Percentiles rank a stretch among this genome's conserved stretches.
Evolutionary conservation across 2,329 filamentous ascomycete species (phyloP).

Genomic region (Seiridium cupressi): DNA sequence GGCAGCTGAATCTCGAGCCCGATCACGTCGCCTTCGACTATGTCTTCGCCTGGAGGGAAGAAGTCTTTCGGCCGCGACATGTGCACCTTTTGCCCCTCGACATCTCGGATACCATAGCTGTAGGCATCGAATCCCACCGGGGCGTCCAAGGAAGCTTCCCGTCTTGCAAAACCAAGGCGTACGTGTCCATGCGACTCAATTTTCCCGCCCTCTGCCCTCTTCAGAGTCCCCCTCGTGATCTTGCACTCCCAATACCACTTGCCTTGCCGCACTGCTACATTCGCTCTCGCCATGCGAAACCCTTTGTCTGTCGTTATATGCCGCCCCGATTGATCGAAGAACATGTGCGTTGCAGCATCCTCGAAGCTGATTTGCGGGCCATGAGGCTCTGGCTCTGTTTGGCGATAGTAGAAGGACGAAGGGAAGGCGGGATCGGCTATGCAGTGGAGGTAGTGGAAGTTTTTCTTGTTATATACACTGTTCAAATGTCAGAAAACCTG

Average conservation of each 20-base stretch:
- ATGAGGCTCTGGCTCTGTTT: slow-evolving; percentile 82
- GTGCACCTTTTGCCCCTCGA: slow-evolving; percentile 86
- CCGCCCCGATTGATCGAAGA: slow-evolving; percentile 72
- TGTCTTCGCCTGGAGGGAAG: slow-evolving; percentile 73
- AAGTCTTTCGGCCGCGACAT: slow-evolving; percentile 93
- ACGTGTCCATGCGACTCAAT: slow-evolving; percentile 60
- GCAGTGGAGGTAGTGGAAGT: slow-evolving; percentile 86
- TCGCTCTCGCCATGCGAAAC: slow-evolving; percentile 86
- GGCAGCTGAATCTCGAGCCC: slow-evolving; percentile 87
- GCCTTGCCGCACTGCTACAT: slow-evolving; percentile 86
- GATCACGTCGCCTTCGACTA: slow-evolving; percentile 89
- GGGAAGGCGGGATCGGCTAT: slow-evolving; percentile 87
- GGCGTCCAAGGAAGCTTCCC: slow-evolving; percentile 78
- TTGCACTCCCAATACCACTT: slow-evolving; percentile 94
- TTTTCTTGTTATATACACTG: slow-evolving; percentile 64
- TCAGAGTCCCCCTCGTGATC: slow-evolving; percentile 72
- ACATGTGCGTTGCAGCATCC: slow-evolving; percentile 82
- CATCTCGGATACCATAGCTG: slow-evolving; percentile 89
- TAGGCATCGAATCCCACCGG: slow-evolving; percentile 88
- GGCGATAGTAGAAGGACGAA: slow-evolving; percentile 83
- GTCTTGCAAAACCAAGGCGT: slow-evolving; percentile 80
- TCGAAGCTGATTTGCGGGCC: slow-evolving; percentile 87
- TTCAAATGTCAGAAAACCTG: slow-evolving; percentile 7
- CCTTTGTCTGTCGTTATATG: slow-evolving; percentile 89
- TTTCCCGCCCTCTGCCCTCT: slow-evolving; percentile 40